Evolutionary conservation across 192 early-diverging fungal genomes (phyloP).

Genomic region (Linnemannia hyalina): DNA sequence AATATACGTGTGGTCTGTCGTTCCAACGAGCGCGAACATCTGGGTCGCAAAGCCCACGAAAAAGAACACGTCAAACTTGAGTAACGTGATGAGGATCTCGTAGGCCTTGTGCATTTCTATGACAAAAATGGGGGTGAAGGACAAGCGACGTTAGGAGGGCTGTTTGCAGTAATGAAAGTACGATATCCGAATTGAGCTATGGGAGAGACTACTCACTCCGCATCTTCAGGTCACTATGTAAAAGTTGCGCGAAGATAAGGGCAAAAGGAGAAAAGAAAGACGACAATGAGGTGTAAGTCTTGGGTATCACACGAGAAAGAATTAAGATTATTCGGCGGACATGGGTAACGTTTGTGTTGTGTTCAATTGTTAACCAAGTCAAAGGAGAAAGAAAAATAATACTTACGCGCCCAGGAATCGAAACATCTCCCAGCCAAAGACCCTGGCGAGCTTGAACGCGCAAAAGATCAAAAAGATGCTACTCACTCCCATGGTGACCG

Average conservation of each 20-base stretch:
- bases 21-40: slow-evolving; percentile 70
- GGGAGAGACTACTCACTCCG: slow-evolving; percentile 20
- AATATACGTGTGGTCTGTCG: slow-evolving; percentile 60
- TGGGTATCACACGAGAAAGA: not conserved
- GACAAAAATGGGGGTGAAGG: no score
- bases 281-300: not conserved
- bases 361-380: not conserved
- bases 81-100: slow-evolving; percentile 73
- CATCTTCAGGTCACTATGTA: slow-evolving; percentile 41
- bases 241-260: not conserved
- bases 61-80: slow-evolving; percentile 76
- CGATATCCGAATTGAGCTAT: not conserved
- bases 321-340: not conserved
- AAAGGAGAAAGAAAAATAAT: not conserved
- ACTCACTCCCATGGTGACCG: slow-evolving; percentile 44
- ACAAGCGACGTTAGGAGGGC: not conserved
- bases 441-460: slow-evolving; percentile 36
- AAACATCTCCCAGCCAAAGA: slow-evolving; percentile 57
- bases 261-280: not conserved
- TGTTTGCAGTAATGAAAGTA: not conserved
- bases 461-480: slow-evolving; percentile 30
- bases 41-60: slow-evolving; percentile 73
- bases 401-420: slow-evolving; percentile 55
- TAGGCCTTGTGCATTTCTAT: slow-evolving; percentile 70
- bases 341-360: not conserved